Base-by-base conservation (phyloP, 352 stramenopile species). In the Halophytophthora polymorphica region DNA sequence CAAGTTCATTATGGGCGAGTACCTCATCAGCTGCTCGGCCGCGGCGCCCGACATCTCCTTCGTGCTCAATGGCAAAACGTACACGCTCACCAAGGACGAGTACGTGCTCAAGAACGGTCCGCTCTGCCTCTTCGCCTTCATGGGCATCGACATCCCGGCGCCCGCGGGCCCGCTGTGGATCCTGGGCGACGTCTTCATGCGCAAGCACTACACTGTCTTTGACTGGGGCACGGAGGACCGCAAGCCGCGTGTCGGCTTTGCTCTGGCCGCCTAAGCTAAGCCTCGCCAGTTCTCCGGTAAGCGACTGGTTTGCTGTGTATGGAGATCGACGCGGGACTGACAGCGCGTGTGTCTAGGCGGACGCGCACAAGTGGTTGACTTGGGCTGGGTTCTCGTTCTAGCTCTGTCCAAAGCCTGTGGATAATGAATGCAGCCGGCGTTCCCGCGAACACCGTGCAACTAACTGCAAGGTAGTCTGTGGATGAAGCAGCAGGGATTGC, bases 161-260 rank as follows among this genome's bases (percentile, higher is more conserved):
- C 86, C 88, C 10, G 66, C 77, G 41, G 75, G 76, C 14, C 80
- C 80, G 40, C 37, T 89, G 34, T 91, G 80, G 80, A 91, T 91
- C 52, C 80, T 99, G 46, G 97, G 94, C 39, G 92, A 98, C 58
- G 83, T 97, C 31, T 98, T 98, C 72, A 98, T 98, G 86, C 78
- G 90, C 66, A 97, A 97, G 72, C 95, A 97, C 70, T 97, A 97
- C 82, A 95, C 86, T 21, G 84, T 97, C 29, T 98, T 98, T 45
- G 91, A 98, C 73, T 96, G 80, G 76, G 83, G 72, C 21, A 85
- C 75, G 3, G 69, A 83, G 53, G 38, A 73, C 8, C 69, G 73
- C 61, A 89, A 93, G 54, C 73, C 90, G 18, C 86, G 84, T 44
- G 69, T 97, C 28, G 90, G 90, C 8, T 93, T 97, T 60, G 90